Evolutionary conservation across 108 stramenopile species (phyloP).

Genomic region (Cyclostephanos invisitatus): DNA sequence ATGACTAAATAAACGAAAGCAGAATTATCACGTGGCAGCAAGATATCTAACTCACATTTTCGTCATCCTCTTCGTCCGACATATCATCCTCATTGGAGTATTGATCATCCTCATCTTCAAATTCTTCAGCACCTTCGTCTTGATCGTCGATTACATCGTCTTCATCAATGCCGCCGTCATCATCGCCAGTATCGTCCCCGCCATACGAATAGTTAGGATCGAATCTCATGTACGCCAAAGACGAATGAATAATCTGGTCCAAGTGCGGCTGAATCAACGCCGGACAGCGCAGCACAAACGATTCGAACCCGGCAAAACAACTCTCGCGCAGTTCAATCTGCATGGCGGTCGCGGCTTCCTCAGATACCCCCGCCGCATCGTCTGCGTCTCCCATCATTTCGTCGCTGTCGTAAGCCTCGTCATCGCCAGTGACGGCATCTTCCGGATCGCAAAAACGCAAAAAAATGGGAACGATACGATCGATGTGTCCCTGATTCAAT

Average conservation of each 20-base stretch:
- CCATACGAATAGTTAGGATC: constrained; percentile 98
- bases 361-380: constrained; percentile 46
- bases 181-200: constrained; percentile 80
- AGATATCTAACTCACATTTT: constrained; percentile 43
- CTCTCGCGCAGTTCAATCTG: constrained; percentile 94
- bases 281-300: constrained; percentile 93
- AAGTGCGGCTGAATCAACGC: constrained; percentile 91
- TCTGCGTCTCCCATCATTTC: constrained; percentile 47
- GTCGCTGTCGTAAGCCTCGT: constrained; percentile 74
- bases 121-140: constrained; percentile 73
- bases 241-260: constrained; percentile 69
- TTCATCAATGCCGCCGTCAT: constrained; percentile 48
- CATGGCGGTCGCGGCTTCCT: constrained; percentile 59
- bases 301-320: constrained; percentile 96
- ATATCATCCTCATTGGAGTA: constrained; percentile 65
- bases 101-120: constrained; percentile 72
- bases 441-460: constrained; percentile 86
- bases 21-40: neutral
- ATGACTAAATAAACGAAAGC: neutral
- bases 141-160: constrained; percentile 62
- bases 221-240: constrained; percentile 90
- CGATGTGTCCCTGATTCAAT: constrained; percentile 86
- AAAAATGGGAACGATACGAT: constrained; percentile 94
- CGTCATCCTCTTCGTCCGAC: constrained; percentile 94
- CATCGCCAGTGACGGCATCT: constrained; percentile 79